Evolutionary conservation across 306 rosid genomes (phyloP).

Genomic region (Arachis hypogaea): DNA sequence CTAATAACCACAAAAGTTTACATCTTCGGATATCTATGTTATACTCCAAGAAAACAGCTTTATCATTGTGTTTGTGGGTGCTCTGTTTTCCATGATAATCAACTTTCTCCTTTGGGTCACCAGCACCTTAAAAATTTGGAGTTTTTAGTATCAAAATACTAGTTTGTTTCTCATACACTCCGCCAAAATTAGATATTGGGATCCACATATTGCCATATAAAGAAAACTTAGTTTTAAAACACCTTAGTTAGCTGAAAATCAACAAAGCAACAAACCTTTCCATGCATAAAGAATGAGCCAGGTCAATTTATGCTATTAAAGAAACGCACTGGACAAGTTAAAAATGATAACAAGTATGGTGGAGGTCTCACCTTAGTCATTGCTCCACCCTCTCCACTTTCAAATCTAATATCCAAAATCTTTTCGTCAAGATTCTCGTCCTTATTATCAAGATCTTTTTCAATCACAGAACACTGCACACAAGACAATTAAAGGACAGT

Average conservation of each 20-base stretch:
- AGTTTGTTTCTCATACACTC: too few relatives aligned
- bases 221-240: neutral
- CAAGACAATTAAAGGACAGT: neutral
- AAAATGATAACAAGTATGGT: neutral
- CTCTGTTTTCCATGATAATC: too few relatives aligned
- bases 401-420: constrained; percentile 4
- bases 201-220: neutral
- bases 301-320: neutral
- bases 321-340: neutral
- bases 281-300: neutral
- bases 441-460: constrained; percentile 16
- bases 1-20: too few relatives aligned
- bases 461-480: constrained; percentile 18
- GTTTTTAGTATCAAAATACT: too few relatives aligned
- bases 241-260: neutral
- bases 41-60: too few relatives aligned
- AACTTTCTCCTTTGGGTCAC: too few relatives aligned
- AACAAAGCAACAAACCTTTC: neutral
- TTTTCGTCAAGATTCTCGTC: constrained; percentile 10
- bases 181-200: too few relatives aligned
- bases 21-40: too few relatives aligned
- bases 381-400: constrained; percentile 8
- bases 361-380: constrained; percentile 24
- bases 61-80: too few relatives aligned
- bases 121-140: too few relatives aligned